A percentile compares a stretch with the other conserved stretches of the same genome.
phyloP scores from a whole-genome alignment of 2,329 filamentous ascomycete genomes.

The Diplodia seriata region DNA sequence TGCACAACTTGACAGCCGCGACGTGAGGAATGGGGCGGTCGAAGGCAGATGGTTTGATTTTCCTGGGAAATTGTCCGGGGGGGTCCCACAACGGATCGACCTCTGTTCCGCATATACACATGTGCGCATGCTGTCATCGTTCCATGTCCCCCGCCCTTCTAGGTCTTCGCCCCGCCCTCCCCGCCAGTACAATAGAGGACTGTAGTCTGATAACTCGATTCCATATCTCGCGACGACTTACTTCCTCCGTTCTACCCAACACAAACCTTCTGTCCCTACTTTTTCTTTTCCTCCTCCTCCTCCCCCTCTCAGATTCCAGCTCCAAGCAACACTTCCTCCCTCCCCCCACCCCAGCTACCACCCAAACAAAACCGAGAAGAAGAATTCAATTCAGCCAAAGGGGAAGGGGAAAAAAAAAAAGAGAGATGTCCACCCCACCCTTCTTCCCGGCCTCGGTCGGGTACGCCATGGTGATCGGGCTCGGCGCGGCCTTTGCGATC shows the following conservation, averaged over 20 bases:
- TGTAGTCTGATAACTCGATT: background rate
- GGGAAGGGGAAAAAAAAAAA: background rate
- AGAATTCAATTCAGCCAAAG: too few relatives aligned
- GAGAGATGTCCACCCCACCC: background rate
- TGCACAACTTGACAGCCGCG: background rate
- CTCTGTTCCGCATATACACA: background rate
- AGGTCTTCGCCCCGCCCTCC: background rate
- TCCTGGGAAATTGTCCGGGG: background rate
- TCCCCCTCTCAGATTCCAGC: too few relatives aligned
- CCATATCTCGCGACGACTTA: too few relatives aligned
- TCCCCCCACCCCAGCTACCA: background rate
- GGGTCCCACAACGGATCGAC: constrained; percentile 8
- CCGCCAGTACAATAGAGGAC: background rate
- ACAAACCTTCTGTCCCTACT: background rate
- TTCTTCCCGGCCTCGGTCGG: constrained; percentile 28
- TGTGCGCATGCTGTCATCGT: constrained; percentile 1
- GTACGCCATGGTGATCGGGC: constrained; percentile 30
- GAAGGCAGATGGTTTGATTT: background rate
- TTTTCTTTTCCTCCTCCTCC: background rate
- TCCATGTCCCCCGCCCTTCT: background rate
- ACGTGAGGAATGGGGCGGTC: background rate
- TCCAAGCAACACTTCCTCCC: too few relatives aligned
- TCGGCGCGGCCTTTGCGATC: constrained; percentile 31
- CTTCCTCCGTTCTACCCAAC: too few relatives aligned
- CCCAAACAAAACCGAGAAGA: background rate